These are phyloP conservation scores for Talaromyces sp. DNA, from an alignment of 2,329 filamentous ascomycete genomes.

Conservation along the genomic window DNA sequence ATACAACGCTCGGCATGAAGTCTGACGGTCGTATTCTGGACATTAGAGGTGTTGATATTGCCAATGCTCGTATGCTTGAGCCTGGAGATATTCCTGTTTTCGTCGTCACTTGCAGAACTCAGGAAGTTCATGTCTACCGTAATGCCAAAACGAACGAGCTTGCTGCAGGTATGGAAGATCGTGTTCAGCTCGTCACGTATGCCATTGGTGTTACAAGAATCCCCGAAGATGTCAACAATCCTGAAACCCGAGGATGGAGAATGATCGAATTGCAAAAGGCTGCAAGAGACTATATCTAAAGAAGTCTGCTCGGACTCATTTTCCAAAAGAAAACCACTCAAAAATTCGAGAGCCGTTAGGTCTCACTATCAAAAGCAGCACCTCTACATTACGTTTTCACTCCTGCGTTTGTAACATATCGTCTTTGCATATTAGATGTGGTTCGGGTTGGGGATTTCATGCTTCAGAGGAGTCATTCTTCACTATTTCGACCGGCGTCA, in stretches of 20 bases:
- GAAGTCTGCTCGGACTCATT: background rate
- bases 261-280: slow-evolving; percentile 99
- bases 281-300: slow-evolving; percentile 79
- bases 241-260: slow-evolving; percentile 93
- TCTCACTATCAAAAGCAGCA: slow-evolving; percentile 8
- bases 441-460: slow-evolving; percentile 30
- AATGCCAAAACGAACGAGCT: slow-evolving; percentile 87
- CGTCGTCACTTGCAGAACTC: slow-evolving; percentile 92
- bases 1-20: slow-evolving; percentile 86
- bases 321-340: background rate
- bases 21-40: slow-evolving; percentile 94
- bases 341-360: slow-evolving; percentile 7
- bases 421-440: slow-evolving; percentile 37
- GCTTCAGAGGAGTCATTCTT: slow-evolving; percentile 9
- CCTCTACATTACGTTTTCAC: slow-evolving; percentile 21
- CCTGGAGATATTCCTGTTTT: slow-evolving; percentile 71
- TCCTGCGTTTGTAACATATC: slow-evolving; percentile 39
- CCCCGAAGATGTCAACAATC: slow-evolving; percentile 93
- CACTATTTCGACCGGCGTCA: slow-evolving; percentile 1
- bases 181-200: slow-evolving; percentile 96
- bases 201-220: slow-evolving; percentile 93
- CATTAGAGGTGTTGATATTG: slow-evolving; percentile 83
- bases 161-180: slow-evolving; percentile 96
- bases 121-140: slow-evolving; percentile 95
- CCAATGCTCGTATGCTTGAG: slow-evolving; percentile 47